Conservation (phyloP, 2,329 filamentous ascomycete genomes). For the Plenodomus biglobosus region DNA sequence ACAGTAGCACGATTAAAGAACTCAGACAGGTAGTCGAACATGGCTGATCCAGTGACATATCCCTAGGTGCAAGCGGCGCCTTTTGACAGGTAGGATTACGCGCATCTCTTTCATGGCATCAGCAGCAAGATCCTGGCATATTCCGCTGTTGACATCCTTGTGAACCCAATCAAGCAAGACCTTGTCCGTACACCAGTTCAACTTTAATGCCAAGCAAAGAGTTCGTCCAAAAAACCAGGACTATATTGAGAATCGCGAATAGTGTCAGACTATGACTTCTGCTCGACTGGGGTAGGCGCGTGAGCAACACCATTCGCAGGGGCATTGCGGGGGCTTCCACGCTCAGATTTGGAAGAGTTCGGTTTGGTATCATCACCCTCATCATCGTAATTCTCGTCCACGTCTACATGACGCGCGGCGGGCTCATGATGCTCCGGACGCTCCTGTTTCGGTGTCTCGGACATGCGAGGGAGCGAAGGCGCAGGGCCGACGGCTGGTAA, state of each 20-base stretch:
- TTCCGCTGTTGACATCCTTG: too few species aligned
- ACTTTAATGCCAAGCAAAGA: too few species aligned
- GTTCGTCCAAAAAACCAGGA: too few species aligned
- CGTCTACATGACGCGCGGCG: conserved; percentile 91
- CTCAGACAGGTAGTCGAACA: not conserved
- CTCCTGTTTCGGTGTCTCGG: conserved; percentile 45
- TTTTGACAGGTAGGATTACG: too few species aligned
- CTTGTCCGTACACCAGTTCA: too few species aligned
- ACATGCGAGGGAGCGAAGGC: conserved; percentile 57
- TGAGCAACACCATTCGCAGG: conserved; percentile 40
- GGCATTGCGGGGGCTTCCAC: conserved; percentile 47
- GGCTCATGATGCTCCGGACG: conserved; percentile 66
- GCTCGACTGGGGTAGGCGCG: conserved; percentile 40
- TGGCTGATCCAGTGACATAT: too few species aligned
- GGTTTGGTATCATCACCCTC: conserved; percentile 80
- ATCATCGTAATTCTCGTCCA: conserved; percentile 97
- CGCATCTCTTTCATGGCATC: too few species aligned
- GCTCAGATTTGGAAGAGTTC: conserved; percentile 47
- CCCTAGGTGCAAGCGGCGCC: too few species aligned
- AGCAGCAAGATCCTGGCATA: too few species aligned
- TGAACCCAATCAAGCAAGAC: too few species aligned
- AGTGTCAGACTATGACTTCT: conserved; percentile 29
- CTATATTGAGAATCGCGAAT: too few species aligned
- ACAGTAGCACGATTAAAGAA: not conserved
- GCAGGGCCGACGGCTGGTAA: conserved; percentile 54